Percentiles rank a stretch among this genome's conserved stretches.
These are phyloP conservation scores for Cryptococcus sp. DNA, from an alignment of 1,284 basidiomycete genomes.

Conservation along the genomic window DNA sequence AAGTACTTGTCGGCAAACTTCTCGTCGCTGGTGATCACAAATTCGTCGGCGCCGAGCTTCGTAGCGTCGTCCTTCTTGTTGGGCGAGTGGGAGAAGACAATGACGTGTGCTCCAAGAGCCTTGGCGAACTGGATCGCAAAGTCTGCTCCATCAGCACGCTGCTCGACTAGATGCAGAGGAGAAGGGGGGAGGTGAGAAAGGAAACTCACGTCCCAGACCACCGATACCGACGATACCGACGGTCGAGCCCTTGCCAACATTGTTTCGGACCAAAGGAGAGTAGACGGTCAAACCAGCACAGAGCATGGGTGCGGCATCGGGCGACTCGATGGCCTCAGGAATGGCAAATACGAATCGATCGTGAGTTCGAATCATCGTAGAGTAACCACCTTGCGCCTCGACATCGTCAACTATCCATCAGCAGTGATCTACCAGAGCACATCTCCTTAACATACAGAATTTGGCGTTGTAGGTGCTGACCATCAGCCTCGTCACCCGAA, in stretches of 20 bases:
- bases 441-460: conserved; percentile 13
- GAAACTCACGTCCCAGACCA: conserved; percentile 46
- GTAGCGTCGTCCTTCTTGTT: conserved; percentile 58
- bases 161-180: not conserved
- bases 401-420: conserved; percentile 15
- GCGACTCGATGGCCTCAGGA: conserved; percentile 56
- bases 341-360: conserved; percentile 64
- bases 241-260: conserved; percentile 60
- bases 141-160: conserved; percentile 22
- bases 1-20: conserved; percentile 49
- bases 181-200: not conserved
- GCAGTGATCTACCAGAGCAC: not conserved
- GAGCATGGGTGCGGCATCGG: conserved; percentile 51
- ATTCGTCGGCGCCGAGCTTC: conserved; percentile 56
- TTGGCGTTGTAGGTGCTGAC: conserved; percentile 29
- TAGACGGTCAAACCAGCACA: conserved; percentile 66
- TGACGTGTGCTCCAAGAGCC: conserved; percentile 58
- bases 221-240: conserved; percentile 64
- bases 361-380: conserved; percentile 57
- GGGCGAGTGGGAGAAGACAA: conserved; percentile 60
- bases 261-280: conserved; percentile 59
- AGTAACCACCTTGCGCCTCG: conserved; percentile 52
- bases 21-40: conserved; percentile 49
- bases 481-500: conserved; percentile 3
- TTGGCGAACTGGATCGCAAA: conserved; percentile 57